Percentiles rank a stretch among this genome's conserved stretches.
These are phyloP conservation scores for Ogataea saltuana DNA, from an alignment of 805 yeast genomes.

Conservation along the genomic window DNA sequence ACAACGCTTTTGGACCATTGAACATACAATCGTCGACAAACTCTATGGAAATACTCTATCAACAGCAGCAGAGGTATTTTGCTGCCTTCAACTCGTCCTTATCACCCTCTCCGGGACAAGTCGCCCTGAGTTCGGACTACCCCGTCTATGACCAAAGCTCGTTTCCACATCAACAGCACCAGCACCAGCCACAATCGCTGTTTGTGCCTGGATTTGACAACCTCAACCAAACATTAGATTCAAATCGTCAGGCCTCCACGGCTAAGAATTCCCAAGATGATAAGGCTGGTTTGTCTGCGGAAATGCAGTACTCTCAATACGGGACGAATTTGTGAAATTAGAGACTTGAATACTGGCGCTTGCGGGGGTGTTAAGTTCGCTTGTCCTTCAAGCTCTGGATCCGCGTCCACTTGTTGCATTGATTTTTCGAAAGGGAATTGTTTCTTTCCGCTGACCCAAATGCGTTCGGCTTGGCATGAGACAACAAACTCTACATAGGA, in stretches of 20 bases:
- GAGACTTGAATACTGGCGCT: too few species aligned
- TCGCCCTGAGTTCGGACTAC: neutral
- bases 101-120: neutral
- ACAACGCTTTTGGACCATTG: neutral
- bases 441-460: too few species aligned
- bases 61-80: conserved; percentile 6
- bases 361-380: too few species aligned
- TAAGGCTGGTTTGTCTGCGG: conserved; percentile 3
- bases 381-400: too few species aligned
- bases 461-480: too few species aligned
- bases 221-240: neutral
- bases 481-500: neutral
- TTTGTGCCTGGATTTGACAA: neutral
- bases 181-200: neutral
- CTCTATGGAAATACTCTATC: conserved; percentile 2
- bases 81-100: conserved; percentile 2
- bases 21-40: neutral
- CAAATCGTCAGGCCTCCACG: neutral
- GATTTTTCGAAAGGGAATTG: too few species aligned
- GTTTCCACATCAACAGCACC: conserved; percentile 1
- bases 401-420: too few species aligned
- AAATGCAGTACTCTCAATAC: conserved; percentile 4
- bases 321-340: conserved; percentile 2
- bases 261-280: neutral
- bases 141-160: conserved; percentile 1